Conservation (phyloP, 495 filamentous ascomycete genomes). For the Talaromyces borbonicus region DNA sequence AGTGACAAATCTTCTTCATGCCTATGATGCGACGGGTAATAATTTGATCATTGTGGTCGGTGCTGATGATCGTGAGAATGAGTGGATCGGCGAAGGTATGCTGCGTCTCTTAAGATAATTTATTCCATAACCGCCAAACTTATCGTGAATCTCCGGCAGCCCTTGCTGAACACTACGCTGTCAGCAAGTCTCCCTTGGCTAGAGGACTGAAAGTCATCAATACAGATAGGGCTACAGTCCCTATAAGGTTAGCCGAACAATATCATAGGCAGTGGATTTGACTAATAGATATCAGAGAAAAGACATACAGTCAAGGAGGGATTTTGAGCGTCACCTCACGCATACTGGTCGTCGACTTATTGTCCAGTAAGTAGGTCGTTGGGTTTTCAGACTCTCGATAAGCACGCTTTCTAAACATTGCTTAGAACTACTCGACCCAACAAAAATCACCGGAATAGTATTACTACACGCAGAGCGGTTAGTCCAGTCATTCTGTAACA, state of each 20-base stretch:
- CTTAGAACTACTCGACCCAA: constrained; percentile 59
- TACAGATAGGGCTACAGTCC: constrained; percentile 83
- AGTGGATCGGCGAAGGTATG: constrained; percentile 75
- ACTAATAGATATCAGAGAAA: constrained; percentile 49
- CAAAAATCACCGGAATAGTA: constrained; percentile 79
- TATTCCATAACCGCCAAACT: too few species aligned
- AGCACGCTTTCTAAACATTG: constrained; percentile 12
- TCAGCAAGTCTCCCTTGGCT: constrained; percentile 66
- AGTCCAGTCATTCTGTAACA: background rate
- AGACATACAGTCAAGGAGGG: constrained; percentile 79
- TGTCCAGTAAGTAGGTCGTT: constrained; percentile 47
- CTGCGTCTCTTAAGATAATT: too few species aligned
- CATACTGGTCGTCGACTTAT: constrained; percentile 85
- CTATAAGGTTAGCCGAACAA: constrained; percentile 40
- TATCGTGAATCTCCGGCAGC: too few species aligned
- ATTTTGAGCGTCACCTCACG: constrained; percentile 95
- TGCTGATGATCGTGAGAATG: constrained; percentile 90
- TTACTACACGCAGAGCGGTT: constrained; percentile 80
- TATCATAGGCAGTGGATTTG: background rate
- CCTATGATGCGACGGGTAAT: constrained; percentile 91
- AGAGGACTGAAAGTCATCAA: constrained; percentile 86
- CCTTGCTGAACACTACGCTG: constrained; percentile 84
- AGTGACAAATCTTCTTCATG: constrained; percentile 88
- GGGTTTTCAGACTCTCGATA: background rate
- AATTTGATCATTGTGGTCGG: constrained; percentile 83